Evolutionary conservation across 2,329 filamentous ascomycete species (phyloP).

Genomic region (Conoideocrella luteorostrata): DNA sequence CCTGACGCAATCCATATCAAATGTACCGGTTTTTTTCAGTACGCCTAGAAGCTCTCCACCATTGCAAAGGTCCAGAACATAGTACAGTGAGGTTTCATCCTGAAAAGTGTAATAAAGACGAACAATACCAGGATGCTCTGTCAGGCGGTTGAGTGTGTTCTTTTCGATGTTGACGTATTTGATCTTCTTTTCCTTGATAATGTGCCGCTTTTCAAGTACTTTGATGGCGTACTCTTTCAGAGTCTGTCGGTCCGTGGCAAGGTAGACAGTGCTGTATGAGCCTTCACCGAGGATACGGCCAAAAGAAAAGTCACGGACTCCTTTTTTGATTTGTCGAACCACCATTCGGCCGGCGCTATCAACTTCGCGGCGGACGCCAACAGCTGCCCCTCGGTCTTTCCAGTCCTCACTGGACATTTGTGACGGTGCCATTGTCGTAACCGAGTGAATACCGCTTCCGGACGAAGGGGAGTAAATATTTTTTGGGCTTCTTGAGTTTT

Average conservation of each 20-base stretch:
- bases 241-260: conserved; percentile 88
- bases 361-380: conserved; percentile 72
- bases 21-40: conserved; percentile 88
- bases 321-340: conserved; percentile 85
- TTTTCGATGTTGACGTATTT: conserved; percentile 99
- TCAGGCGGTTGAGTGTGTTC: conserved; percentile 91
- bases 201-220: conserved; percentile 95
- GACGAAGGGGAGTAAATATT: conserved; percentile 6
- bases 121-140: conserved; percentile 93
- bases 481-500: conserved; percentile 65
- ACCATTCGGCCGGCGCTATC: conserved; percentile 80
- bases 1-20: conserved; percentile 87
- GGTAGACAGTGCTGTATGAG: conserved; percentile 92
- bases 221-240: conserved; percentile 97
- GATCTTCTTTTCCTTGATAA: conserved; percentile 99
- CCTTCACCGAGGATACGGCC: conserved; percentile 87
- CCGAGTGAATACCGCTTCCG: conserved; percentile 19
- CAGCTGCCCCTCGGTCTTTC: conserved; percentile 91
- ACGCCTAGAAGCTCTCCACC: conserved; percentile 89
- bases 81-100: conserved; percentile 92
- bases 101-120: conserved; percentile 98
- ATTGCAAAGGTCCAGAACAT: conserved; percentile 88
- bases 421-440: conserved; percentile 25
- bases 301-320: conserved; percentile 94
- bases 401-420: conserved; percentile 70